These are phyloP conservation scores for Nyctanthes arbortristis DNA, from an alignment of 257 asterid genomes.

Conservation along the genomic window DNA sequence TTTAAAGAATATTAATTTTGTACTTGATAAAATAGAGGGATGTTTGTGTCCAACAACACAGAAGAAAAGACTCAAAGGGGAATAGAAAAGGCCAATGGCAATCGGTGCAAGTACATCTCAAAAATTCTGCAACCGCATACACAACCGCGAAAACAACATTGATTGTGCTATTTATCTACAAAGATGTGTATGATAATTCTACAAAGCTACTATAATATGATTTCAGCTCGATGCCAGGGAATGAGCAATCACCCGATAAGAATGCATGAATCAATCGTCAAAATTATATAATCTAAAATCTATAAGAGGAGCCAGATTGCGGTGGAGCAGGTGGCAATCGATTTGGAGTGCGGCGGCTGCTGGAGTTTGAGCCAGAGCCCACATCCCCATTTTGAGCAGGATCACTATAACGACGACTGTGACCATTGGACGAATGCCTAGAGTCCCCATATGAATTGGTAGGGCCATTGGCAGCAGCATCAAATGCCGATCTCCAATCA, in stretches of 20 bases:
- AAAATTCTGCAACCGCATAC: slow-evolving; percentile 44
- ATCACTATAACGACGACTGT: slow-evolving; percentile 74
- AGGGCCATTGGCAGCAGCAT: slow-evolving; percentile 75
- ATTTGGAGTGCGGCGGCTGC: slow-evolving; percentile 86
- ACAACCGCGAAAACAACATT: slow-evolving; percentile 31
- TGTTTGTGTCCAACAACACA: background rate
- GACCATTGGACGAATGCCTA: slow-evolving; percentile 59
- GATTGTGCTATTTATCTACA: slow-evolving; percentile 66
- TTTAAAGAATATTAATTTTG: no score
- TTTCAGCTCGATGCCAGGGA: slow-evolving; percentile 43
- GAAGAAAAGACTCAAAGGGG: slow-evolving; percentile 6
- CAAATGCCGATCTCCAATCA: slow-evolving; percentile 97
- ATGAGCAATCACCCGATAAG: slow-evolving; percentile 49
- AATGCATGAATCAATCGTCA: slow-evolving; percentile 54
- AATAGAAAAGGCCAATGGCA: slow-evolving; percentile 17
- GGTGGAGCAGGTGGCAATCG: slow-evolving; percentile 97
- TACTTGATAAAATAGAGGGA: no score
- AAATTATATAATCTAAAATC: slow-evolving; percentile 55
- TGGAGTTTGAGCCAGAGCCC: slow-evolving; percentile 51
- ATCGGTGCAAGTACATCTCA: slow-evolving; percentile 32
- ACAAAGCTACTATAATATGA: slow-evolving; percentile 43
- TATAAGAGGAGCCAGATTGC: slow-evolving; percentile 65
- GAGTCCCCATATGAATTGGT: slow-evolving; percentile 53
- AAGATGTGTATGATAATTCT: slow-evolving; percentile 40
- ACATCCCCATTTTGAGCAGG: slow-evolving; percentile 76